A percentile compares a stretch with the other conserved stretches of the same genome.
Evolutionary conservation across 169 alveolate species (phyloP).

Genomic region (Eimeria sp.): DNA sequence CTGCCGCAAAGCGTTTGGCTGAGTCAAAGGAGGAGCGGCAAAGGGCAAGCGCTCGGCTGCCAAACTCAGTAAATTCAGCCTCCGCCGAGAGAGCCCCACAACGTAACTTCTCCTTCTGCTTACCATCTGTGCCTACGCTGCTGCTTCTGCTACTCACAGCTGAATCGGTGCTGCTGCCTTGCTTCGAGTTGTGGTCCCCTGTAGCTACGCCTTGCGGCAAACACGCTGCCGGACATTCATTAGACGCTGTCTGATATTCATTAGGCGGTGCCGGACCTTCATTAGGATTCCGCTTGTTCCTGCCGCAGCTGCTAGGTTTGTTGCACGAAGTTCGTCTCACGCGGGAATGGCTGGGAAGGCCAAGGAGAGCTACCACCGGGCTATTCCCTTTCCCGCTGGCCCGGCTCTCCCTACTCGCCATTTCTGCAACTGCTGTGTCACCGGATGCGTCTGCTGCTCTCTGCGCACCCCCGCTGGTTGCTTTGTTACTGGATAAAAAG

Average conservation of each 20-base stretch:
- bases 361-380: neutral
- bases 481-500: constrained; percentile 37
- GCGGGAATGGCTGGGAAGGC: neutral
- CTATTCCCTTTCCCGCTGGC: neutral
- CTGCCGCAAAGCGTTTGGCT: constrained; percentile 41
- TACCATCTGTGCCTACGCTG: neutral
- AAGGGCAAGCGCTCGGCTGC: constrained; percentile 36
- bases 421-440: neutral
- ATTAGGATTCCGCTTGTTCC: neutral
- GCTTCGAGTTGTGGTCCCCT: neutral
- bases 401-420: neutral
- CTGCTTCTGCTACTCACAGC: neutral
- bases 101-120: neutral
- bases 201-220: neutral
- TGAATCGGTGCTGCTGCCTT: neutral
- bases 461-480: neutral
- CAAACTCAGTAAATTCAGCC: neutral
- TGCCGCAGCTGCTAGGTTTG: neutral
- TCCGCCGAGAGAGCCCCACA: neutral
- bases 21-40: constrained; percentile 52
- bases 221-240: neutral
- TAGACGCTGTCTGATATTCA: neutral
- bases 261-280: neutral
- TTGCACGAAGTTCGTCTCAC: neutral
- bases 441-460: neutral